Evolutionary conservation across 345 rosid genomes (phyloP).

Genomic region (Citrus inodora): DNA sequence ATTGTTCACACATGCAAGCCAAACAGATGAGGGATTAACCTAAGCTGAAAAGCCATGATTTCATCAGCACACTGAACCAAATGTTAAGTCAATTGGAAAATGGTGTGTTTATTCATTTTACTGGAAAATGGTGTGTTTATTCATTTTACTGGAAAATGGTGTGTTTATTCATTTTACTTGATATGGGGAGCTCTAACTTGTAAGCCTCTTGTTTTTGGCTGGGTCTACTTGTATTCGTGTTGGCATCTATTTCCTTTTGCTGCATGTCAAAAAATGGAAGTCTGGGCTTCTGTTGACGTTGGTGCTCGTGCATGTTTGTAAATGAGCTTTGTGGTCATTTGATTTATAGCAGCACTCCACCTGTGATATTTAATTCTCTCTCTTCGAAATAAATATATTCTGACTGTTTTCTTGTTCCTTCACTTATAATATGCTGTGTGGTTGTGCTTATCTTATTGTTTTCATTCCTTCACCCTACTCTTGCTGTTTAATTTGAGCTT

Average conservation of each 20-base stretch:
- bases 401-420: background rate
- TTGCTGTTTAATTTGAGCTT: background rate
- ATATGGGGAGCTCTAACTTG: background rate
- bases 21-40: background rate
- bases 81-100: conserved; percentile 1
- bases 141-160: background rate
- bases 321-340: background rate
- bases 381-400: background rate
- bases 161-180: background rate
- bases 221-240: background rate
- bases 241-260: background rate
- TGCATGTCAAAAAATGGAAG: background rate
- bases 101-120: background rate
- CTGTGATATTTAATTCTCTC: background rate
- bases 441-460: background rate
- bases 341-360: background rate
- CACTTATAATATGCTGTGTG: background rate
- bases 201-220: background rate
- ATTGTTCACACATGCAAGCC: background rate
- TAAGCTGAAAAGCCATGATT: background rate
- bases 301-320: background rate
- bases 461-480: background rate
- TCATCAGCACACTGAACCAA: background rate
- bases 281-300: background rate
- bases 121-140: background rate